phyloP scores from a whole-genome alignment of 768 basidiomycete species.

The Tylopilus plumbeoviolaceoides region DNA sequence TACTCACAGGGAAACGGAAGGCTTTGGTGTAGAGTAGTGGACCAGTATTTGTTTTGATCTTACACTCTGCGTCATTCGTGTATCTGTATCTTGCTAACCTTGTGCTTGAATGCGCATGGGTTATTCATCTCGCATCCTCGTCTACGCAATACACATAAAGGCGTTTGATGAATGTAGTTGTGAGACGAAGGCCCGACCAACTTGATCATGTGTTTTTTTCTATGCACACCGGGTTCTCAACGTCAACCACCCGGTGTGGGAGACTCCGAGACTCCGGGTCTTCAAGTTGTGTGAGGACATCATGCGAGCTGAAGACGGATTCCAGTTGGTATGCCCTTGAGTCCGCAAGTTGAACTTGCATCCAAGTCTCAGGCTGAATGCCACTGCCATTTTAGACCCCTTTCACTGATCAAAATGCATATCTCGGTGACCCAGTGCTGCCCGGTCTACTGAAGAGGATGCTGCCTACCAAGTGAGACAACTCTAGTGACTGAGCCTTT shows the following conservation, averaged over 20 bases:
- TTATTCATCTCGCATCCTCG: neutral
- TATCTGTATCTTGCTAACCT: slow-evolving; percentile 15
- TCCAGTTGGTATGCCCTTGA: slow-evolving; percentile 46
- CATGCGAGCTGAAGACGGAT: slow-evolving; percentile 67
- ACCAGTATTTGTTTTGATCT: slow-evolving; percentile 5
- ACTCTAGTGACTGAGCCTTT: neutral
- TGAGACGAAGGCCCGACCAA: no score
- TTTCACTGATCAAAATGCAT: slow-evolving; percentile 57
- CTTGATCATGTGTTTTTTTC: no score
- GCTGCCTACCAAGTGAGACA: slow-evolving; percentile 43
- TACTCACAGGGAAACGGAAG: slow-evolving; percentile 64
- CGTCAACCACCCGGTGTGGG: no score
- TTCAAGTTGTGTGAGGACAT: neutral
- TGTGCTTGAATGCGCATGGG: neutral
- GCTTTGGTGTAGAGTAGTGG: slow-evolving; percentile 59
- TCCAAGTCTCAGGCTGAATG: neutral
- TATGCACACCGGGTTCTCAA: no score
- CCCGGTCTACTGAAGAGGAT: slow-evolving; percentile 56
- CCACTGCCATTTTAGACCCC: slow-evolving; percentile 36
- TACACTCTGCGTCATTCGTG: neutral
- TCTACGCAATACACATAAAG: neutral
- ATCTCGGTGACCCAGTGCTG: slow-evolving; percentile 57
- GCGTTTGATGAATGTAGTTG: no score
- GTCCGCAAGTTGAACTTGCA: neutral
- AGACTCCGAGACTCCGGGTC: no score